Percentiles rank a stretch among this genome's conserved stretches.
phyloP scores from a whole-genome alignment of 164 flowering plant genomes.

The Stephania yunnanensis region DNA sequence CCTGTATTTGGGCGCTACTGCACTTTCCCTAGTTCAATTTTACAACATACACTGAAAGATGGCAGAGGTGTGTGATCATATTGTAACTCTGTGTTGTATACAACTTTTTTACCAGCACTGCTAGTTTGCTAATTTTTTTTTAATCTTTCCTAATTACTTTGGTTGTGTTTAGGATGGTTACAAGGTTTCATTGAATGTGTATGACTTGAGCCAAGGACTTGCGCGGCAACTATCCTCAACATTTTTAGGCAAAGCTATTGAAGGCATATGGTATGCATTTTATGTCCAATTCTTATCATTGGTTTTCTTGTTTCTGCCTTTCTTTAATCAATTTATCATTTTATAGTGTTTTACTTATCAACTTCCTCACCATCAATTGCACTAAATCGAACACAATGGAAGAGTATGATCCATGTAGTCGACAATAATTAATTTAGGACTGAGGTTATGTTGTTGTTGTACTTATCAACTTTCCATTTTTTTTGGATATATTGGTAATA shows the following conservation, averaged over 20 bases:
- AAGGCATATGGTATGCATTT: conserved; percentile 70
- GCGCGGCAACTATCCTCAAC: conserved; percentile 82
- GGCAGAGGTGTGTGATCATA: conserved; percentile 27
- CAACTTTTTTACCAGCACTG: background rate
- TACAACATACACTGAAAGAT: conserved; percentile 4
- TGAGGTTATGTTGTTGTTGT: background rate
- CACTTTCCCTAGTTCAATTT: background rate
- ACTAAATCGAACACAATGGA: too few relatives aligned
- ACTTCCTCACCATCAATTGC: background rate
- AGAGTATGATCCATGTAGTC: too few relatives aligned
- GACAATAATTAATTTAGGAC: too few relatives aligned
- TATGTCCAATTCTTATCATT: background rate
- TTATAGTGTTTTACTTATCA: background rate
- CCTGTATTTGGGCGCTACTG: background rate
- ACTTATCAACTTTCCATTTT: background rate
- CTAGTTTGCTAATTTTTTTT: background rate
- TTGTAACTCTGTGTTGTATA: background rate
- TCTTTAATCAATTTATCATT: background rate
- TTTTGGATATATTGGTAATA: background rate
- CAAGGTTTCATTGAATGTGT: conserved; percentile 68
- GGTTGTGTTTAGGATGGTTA: conserved; percentile 53
- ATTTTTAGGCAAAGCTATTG: conserved; percentile 85
- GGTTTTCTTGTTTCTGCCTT: background rate
- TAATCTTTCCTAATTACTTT: background rate
- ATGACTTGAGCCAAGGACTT: conserved; percentile 88